phyloP scores from a whole-genome alignment of 2,329 filamentous ascomycete species.

The Tricladium varicosporioides region DNA sequence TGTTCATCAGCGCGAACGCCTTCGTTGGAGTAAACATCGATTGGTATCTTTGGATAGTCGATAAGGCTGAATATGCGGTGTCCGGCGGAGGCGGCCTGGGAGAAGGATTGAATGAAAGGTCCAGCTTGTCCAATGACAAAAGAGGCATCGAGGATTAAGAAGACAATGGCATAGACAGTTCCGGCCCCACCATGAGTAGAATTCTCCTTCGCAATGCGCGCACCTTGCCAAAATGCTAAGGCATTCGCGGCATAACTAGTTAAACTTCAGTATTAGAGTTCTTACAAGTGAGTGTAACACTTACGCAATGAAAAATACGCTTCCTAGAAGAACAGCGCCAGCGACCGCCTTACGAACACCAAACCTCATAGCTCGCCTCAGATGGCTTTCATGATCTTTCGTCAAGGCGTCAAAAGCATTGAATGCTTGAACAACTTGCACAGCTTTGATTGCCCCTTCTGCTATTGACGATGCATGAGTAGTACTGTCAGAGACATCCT shows the following conservation, averaged over 20 bases:
- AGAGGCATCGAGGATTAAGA: constrained; percentile 50
- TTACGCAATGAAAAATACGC: constrained; percentile 59
- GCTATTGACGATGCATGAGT: constrained; percentile 50
- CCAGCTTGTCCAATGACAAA: constrained; percentile 26
- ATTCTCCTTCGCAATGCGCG: constrained; percentile 39
- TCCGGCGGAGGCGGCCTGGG: constrained; percentile 45
- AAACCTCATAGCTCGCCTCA: constrained; percentile 42
- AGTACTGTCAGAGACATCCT: constrained; percentile 43
- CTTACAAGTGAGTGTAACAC: constrained; percentile 2
- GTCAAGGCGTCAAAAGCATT: constrained; percentile 47
- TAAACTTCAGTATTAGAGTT: background rate
- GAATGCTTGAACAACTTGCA: constrained; percentile 53
- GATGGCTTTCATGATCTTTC: constrained; percentile 44
- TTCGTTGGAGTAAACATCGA: constrained; percentile 35
- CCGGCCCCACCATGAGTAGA: constrained; percentile 38
- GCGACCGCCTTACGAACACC: constrained; percentile 49
- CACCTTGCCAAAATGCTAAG: constrained; percentile 59
- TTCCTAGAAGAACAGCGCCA: constrained; percentile 48
- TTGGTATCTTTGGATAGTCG: constrained; percentile 38
- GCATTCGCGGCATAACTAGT: constrained; percentile 52
- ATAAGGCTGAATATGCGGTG: constrained; percentile 44
- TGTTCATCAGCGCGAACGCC: constrained; percentile 21
- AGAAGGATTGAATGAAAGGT: constrained; percentile 29
- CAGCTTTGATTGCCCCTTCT: constrained; percentile 48
- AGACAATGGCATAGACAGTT: constrained; percentile 52